These are phyloP conservation scores for Laburnicola sp. DNA, from an alignment of 2,329 filamentous ascomycete species.

Conservation along the genomic window DNA sequence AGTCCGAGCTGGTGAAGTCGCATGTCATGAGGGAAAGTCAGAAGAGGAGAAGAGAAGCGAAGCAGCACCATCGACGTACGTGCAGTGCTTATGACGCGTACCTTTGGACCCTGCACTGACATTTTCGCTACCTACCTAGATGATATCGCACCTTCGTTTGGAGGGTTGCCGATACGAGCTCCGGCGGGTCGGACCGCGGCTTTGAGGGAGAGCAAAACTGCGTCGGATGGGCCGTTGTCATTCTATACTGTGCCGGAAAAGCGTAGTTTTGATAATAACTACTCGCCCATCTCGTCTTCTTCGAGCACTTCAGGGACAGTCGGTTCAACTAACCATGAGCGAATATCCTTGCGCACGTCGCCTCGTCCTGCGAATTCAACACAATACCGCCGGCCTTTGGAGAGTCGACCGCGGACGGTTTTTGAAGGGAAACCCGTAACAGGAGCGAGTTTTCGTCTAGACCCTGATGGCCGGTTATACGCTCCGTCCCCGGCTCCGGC, in stretches of 20 bases:
- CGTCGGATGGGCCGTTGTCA: background rate
- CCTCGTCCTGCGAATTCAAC: background rate
- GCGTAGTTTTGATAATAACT: background rate
- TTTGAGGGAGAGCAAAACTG: background rate
- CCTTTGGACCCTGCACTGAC: background rate
- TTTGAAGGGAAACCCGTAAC: background rate
- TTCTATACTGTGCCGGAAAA: background rate
- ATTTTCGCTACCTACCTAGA: background rate
- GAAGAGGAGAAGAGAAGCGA: constrained; percentile 21
- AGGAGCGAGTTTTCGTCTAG: background rate
- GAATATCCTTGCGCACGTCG: background rate
- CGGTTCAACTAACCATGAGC: background rate
- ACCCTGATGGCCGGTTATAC: background rate
- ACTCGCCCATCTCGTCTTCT: background rate
- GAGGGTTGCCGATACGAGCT: background rate
- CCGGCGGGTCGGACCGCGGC: background rate
- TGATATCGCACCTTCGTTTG: background rate
- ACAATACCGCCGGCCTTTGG: background rate
- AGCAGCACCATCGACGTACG: constrained; percentile 14
- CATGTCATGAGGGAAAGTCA: constrained; percentile 26
- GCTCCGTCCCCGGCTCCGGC: too few species aligned
- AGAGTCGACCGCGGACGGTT: background rate
- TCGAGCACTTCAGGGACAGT: background rate
- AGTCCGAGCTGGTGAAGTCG: constrained; percentile 21
- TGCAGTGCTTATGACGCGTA: background rate